phyloP scores from a whole-genome alignment of 805 yeast species.

The Pichia gijzeniarum region DNA sequence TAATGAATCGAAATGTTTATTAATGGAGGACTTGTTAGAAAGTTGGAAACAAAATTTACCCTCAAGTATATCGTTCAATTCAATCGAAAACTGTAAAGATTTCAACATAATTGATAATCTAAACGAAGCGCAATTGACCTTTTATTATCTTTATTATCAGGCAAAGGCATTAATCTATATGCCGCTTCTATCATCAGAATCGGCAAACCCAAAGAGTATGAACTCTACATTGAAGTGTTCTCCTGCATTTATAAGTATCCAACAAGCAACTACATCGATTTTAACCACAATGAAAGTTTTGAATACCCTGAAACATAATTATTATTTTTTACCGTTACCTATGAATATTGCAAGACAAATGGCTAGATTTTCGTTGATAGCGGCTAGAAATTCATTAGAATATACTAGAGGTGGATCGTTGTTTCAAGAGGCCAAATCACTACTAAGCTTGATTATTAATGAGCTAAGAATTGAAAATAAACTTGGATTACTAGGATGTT shows the following conservation, averaged over 20 bases:
- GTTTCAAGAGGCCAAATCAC: slow-evolving; percentile 58
- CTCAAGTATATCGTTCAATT: slow-evolving; percentile 48
- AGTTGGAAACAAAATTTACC: slow-evolving; percentile 75
- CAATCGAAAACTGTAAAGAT: slow-evolving; percentile 50
- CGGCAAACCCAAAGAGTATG: slow-evolving; percentile 6
- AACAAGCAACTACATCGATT: slow-evolving; percentile 61
- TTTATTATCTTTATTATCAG: slow-evolving; percentile 54
- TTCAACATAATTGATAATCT: slow-evolving; percentile 29
- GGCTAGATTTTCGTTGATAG: slow-evolving; percentile 55
- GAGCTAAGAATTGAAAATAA: slow-evolving; percentile 47
- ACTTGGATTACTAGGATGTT: slow-evolving; percentile 52
- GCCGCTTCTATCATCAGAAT: slow-evolving; percentile 49
- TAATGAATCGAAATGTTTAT: slow-evolving; percentile 28
- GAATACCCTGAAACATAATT: slow-evolving; percentile 32
- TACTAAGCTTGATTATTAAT: slow-evolving; percentile 44
- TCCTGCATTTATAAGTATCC: slow-evolving; percentile 58
- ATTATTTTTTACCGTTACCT: slow-evolving; percentile 53
- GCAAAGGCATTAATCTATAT: slow-evolving; percentile 59
- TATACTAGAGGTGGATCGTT: slow-evolving; percentile 79
- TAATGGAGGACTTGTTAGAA: slow-evolving; percentile 62
- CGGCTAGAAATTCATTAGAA: slow-evolving; percentile 73
- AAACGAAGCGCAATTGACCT: slow-evolving; percentile 42
- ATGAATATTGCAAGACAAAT: slow-evolving; percentile 55
- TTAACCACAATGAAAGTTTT: slow-evolving; percentile 42
- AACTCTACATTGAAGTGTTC: slow-evolving; percentile 29